A percentile compares a stretch with the other conserved stretches of the same genome.
Conservation (phyloP, 1,284 basidiomycete species). For the Puccinia hordei region DNA sequence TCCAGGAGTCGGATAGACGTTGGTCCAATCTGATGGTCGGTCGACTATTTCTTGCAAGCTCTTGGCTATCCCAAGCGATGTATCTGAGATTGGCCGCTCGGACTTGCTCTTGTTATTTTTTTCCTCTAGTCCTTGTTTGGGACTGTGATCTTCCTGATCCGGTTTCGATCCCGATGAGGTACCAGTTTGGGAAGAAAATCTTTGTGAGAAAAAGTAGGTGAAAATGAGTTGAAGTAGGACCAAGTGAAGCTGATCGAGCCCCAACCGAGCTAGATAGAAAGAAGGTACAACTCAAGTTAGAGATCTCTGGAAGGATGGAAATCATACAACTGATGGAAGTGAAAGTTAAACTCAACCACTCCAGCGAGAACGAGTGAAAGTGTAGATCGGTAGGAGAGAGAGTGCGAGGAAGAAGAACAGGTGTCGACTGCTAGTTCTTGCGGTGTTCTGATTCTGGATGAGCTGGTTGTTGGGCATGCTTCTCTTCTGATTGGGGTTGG, state of each 20-base stretch:
- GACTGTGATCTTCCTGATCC: background rate
- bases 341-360: background rate
- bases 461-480: background rate
- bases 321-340: too few relatives aligned
- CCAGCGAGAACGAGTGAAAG: conserved; percentile 4
- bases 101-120: background rate
- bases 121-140: background rate
- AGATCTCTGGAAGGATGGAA: background rate
- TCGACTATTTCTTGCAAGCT: conserved; percentile 12
- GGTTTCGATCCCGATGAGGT: background rate
- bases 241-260: conserved; percentile 32
- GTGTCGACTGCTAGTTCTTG: background rate
- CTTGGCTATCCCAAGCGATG: conserved; percentile 7
- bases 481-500: background rate
- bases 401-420: conserved; percentile 9
- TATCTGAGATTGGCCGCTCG: background rate
- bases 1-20: conserved; percentile 12
- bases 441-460: background rate
- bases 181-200: conserved; percentile 3
- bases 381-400: conserved; percentile 14
- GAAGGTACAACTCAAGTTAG: background rate
- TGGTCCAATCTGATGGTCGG: conserved; percentile 20
- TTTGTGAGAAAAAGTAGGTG: conserved; percentile 12
- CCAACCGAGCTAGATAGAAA: conserved; percentile 17
- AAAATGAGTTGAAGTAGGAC: conserved; percentile 29